Evolutionary conservation across 2,329 filamentous ascomycete genomes (phyloP).

Genomic region (Xylariaceae sp.): DNA sequence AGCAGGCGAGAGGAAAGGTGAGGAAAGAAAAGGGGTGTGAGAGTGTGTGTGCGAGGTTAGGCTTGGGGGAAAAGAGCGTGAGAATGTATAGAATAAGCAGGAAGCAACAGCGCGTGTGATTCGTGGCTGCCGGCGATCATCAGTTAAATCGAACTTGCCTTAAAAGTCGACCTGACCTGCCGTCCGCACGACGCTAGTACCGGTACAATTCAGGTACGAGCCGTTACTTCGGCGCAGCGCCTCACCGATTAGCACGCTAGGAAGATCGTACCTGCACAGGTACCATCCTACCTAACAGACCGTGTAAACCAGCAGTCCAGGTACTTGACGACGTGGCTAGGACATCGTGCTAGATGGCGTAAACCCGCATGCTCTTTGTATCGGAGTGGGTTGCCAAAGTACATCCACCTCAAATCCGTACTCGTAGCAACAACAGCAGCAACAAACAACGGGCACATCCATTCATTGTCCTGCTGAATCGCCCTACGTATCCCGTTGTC

Average conservation of each 20-base stretch:
- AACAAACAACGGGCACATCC: no score
- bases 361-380: no score
- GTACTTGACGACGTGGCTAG: background rate
- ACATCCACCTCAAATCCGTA: no score
- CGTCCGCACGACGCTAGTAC: background rate
- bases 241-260: background rate
- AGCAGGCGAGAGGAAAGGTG: background rate
- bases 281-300: background rate
- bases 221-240: background rate
- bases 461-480: no score
- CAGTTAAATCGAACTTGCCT: background rate
- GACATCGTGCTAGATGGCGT: no score
- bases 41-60: background rate
- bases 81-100: conserved; percentile 1
- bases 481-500: no score
- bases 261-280: background rate
- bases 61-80: background rate
- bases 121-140: background rate
- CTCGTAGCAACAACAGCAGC: no score
- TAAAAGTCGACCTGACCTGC: background rate
- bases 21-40: background rate
- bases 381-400: no score
- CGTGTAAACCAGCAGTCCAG: background rate
- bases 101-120: background rate
- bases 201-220: background rate